phyloP scores from a whole-genome alignment of 345 rosid genomes.

The Pugionium cornutum region DNA sequence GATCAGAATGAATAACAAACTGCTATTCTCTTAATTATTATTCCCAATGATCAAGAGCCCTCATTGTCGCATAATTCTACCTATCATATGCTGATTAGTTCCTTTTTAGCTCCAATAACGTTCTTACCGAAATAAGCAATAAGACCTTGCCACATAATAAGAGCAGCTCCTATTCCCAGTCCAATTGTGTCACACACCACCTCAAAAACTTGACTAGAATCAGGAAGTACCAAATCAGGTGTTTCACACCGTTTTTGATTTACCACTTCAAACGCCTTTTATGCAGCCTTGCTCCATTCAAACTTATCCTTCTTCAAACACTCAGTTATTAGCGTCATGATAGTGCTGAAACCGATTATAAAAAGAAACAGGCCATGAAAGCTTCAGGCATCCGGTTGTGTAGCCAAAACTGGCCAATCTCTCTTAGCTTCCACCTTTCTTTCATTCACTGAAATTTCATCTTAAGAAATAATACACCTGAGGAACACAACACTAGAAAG shows the following conservation, averaged over 20 bases:
- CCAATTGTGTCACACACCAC: background rate
- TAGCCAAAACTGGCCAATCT: background rate
- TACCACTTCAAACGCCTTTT: background rate
- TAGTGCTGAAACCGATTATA: background rate
- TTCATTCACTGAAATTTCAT: background rate
- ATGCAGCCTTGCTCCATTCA: background rate
- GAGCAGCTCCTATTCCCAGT: background rate
- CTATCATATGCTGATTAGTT: too few species aligned
- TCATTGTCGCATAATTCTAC: background rate
- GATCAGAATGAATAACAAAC: background rate
- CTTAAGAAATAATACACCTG: background rate
- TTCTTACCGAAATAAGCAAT: background rate
- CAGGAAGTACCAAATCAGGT: background rate
- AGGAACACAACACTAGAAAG: background rate
- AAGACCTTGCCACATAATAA: background rate
- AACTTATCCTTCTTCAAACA: background rate
- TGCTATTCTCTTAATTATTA: background rate
- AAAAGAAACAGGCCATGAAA: background rate
- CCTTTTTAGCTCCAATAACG: too few species aligned
- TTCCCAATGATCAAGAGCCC: background rate
- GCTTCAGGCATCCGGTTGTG: conserved; percentile 1
- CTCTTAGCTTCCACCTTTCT: background rate
- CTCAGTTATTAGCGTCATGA: background rate
- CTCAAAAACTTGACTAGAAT: background rate
- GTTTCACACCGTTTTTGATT: background rate